Evolutionary conservation across 2,329 filamentous ascomycete species (phyloP).

Genomic region (Fusarium sp.): DNA sequence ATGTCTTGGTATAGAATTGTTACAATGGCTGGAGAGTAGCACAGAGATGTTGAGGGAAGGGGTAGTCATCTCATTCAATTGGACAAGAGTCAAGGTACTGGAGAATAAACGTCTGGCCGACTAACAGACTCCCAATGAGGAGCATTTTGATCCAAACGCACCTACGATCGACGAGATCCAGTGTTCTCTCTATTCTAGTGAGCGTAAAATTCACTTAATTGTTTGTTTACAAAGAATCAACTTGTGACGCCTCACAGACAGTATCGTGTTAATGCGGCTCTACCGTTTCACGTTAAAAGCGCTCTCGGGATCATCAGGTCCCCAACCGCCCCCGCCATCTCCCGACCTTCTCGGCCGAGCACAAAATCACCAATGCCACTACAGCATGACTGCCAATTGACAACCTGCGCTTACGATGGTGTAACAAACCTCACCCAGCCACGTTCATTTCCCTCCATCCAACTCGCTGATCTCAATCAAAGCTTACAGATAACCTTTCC

Average conservation of each 20-base stretch:
- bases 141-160: too few relatives aligned
- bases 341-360: neutral
- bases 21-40: neutral
- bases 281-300: neutral
- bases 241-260: neutral
- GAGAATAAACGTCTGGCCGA: too few relatives aligned
- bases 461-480: neutral
- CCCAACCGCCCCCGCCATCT: neutral
- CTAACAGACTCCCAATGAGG: too few relatives aligned
- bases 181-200: neutral
- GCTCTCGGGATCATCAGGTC: neutral
- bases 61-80: too few relatives aligned
- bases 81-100: too few relatives aligned
- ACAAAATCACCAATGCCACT: neutral
- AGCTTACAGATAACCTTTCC: neutral
- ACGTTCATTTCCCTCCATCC: neutral
- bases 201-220: fast-evolving
- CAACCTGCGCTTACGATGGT: neutral
- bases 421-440: neutral
- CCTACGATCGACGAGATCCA: neutral
- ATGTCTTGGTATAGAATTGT: neutral
- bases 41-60: neutral
- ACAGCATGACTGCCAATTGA: neutral
- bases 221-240: fast-evolving
- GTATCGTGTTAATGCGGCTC: neutral